Evolutionary conservation across 192 early-diverging fungal genomes (phyloP).

Genomic region (Backusella psychrophila): DNA sequence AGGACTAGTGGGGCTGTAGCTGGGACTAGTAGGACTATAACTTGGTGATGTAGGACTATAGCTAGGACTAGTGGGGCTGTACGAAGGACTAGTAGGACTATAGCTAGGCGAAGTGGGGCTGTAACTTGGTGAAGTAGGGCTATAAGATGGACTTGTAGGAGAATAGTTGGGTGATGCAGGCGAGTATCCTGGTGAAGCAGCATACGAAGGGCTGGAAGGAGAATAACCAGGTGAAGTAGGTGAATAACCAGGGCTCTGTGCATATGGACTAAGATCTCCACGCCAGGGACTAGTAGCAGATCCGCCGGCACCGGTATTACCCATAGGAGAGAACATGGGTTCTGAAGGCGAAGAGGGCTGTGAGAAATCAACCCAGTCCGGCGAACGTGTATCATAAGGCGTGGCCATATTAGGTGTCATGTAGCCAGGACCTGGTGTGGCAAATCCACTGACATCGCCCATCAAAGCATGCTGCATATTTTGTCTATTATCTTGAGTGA

Average conservation of each 20-base stretch:
- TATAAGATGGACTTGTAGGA: constrained; percentile 68
- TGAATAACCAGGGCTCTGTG: constrained; percentile 56
- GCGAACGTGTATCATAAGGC: constrained; percentile 76
- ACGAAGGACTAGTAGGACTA: constrained; percentile 62
- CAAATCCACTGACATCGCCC: constrained; percentile 45
- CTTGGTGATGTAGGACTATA: constrained; percentile 68
- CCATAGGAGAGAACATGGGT: constrained; percentile 83
- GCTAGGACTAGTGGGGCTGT: constrained; percentile 63
- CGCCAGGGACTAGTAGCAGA: constrained; percentile 54
- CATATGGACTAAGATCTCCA: constrained; percentile 34
- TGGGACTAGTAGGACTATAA: constrained; percentile 62
- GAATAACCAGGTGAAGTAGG: constrained; percentile 75
- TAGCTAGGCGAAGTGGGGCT: constrained; percentile 72
- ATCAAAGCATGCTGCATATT: constrained; percentile 51
- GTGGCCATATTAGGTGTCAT: constrained; percentile 63
- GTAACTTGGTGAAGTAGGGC: constrained; percentile 71
- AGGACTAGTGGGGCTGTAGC: constrained; percentile 75
- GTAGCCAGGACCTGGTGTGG: constrained; percentile 50
- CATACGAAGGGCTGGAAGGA: constrained; percentile 70
- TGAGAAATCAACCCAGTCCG: constrained; percentile 55
- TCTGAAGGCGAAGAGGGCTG: constrained; percentile 70
- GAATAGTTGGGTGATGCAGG: constrained; percentile 57
- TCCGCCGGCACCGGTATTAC: constrained; percentile 70
- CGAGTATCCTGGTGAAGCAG: constrained; percentile 68
- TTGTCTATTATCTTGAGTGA: constrained; percentile 51